Evolutionary conservation across 768 basidiomycete genomes (phyloP), one percentile per base, ranked within the genome.

Genomic region (Termitomyces sp.): DNA sequence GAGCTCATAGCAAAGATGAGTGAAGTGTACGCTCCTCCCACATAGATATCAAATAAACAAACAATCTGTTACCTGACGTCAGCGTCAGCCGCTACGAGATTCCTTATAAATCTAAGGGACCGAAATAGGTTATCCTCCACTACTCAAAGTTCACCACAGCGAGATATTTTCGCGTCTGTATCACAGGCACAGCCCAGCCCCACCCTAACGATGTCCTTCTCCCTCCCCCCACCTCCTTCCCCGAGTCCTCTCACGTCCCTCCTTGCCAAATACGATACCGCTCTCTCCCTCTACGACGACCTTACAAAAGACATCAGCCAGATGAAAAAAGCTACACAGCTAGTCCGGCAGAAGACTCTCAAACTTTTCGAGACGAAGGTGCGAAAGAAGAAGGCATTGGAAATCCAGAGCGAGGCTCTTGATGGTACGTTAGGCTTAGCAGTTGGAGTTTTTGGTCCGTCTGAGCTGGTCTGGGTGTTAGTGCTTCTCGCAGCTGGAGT

Each of bases 1-100:
- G 70, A 69, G 7, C 42, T 87, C 21, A 77, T 84, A 0, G 52
- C 53, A 3, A 67, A 59, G 19, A 73, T 82, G 63, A 60, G 49
- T 15, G 70, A 73, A 49, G 70, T 68, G 19, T 51, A 51, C 17
- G 38, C 50, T 30, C 38, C 50, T 11, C 38, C 50, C 26, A 7
- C 38, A 17, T 51, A 51, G 26, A n/a, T 35, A 21, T 35, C 48
- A 21, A 49, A 49, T 49, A 49, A 35, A 49, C 11, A 14, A 19
- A 19, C 12, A 12, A 49, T 49, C 30, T 35, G 21, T 21, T 7
- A 48, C 11, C 47, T 48, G 47, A 30, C 31, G 30, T 48, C 46
- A 48, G 31, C 19, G 48, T 50, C 49, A 50, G 49, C 49, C 49
- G 35, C 49, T 23, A 12, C 19, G 11, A 19, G 5, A 6, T 10